Base-by-base conservation (phyloP, 1,284 basidiomycete species). In the Cystobasidium pallidum region DNA sequence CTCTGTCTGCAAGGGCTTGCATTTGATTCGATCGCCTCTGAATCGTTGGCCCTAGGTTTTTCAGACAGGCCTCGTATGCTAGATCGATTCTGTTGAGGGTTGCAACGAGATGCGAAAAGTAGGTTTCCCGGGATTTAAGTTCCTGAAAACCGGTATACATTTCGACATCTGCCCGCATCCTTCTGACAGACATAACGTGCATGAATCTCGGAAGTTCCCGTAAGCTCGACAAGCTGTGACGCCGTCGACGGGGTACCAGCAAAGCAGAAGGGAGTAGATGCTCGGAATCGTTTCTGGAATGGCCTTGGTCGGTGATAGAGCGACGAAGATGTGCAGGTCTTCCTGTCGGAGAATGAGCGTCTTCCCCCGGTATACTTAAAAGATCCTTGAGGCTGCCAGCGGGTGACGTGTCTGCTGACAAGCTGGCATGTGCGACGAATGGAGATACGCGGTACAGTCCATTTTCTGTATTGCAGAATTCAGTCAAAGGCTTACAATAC, bases 101-200 rank as follows among this genome's bases (percentile, higher is more conserved):
- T 30, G 51, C 11, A n/a, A 64, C 68, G 8, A 71, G 68, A 32
- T 64, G n/a, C 15, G 45, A 49, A 39, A 71, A 59, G 45, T 64
- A 39, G 1, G 34, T 19, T 41, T 71, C 68, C 13, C 55, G 54
- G 11, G 30, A 32, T 13, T 32, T 30, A 36, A 71, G 61, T 51
- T 54, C 39, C 11, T 39, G 21, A 28, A 54, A 63, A 19, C 47
- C 61, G 6, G 28, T 49, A 39, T 63, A 45, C 6, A 71, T n/a
- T 21, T 71, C 68, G 17, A 71, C 49, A 32, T 71, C 68, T 19
- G 52, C 28, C 36, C 52, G 45, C 68, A 71, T 63, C 11, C 68
- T 21, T 32, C 61, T 24, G 8, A 51, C 34, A 17, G 58, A 57
- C 59, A 71, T 52, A n/a, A 64, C 64, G 15, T 64, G 45, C 41